phyloP scores from a whole-genome alignment of 768 basidiomycete species.

The Tylopilus felleus region DNA sequence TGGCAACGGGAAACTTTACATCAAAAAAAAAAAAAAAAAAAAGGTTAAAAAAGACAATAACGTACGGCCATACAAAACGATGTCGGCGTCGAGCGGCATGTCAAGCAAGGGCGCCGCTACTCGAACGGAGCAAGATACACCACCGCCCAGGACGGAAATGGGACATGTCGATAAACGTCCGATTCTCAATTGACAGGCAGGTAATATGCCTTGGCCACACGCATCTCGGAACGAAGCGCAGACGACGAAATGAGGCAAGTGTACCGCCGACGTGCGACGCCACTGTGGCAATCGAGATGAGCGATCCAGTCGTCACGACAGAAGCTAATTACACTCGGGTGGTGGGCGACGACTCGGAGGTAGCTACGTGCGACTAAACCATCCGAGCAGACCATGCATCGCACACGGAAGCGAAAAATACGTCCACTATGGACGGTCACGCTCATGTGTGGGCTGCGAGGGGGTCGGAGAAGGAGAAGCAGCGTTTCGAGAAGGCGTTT shows the following conservation, averaged over 20 bases:
- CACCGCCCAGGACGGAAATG: not conserved
- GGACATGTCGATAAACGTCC: not conserved
- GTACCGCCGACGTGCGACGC: not conserved
- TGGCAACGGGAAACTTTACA: not conserved
- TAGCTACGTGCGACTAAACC: not conserved
- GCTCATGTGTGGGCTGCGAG: not conserved
- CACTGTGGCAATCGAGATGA: not conserved
- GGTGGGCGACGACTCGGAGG: not conserved
- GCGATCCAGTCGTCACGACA: not conserved
- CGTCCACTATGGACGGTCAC: not conserved
- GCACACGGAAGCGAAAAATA: not conserved
- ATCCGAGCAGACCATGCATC: not conserved
- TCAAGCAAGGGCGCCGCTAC: not conserved
- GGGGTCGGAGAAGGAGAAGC: constrained; percentile 3
- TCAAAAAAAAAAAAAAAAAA: not conserved
- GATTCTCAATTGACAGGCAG: not conserved
- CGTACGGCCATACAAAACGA: not conserved
- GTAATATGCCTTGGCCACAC: not conserved
- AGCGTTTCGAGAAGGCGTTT: not conserved
- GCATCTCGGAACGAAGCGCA: not conserved
- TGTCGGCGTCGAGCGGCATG: not conserved
- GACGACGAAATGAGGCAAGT: not conserved
- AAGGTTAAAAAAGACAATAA: not conserved
- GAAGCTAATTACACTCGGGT: not conserved
- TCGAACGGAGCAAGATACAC: not conserved